Base-by-base conservation (phyloP, 2,329 filamentous ascomycete species). In the Pseudopithomyces maydicus region DNA sequence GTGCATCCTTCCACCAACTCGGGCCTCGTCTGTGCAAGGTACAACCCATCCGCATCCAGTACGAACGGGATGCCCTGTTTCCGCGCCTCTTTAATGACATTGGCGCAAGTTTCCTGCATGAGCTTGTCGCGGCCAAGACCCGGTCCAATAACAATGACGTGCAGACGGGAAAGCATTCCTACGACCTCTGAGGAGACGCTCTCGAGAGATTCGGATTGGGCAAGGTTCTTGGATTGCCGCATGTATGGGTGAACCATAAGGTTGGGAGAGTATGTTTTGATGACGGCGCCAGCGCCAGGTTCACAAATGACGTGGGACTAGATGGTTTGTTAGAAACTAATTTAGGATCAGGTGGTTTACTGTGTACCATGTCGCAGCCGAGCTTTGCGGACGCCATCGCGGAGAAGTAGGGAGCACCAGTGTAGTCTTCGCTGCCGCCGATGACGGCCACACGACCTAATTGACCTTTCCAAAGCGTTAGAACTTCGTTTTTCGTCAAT, bases 201-300 rank as follows among this genome's bases (percentile, higher is more conserved):
- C 1, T 89, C 83, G 64, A 86, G 82, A 12, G 80, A 80, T 54
- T 89, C 85, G 52, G 81, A 77, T 47, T 80, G 75, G 22, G 78
- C 74, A 52, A 85, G 78, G 65, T 85, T 82, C 65, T 84, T 82
- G 44, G 87, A 85, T 77, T 95, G 91, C 29, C 92, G 90, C 87
- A 99, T 94, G 65, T 97, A 85, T 0, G 95, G 95, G 76, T 98
- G 95, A 11, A 99, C 95, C 94, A 99, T 99, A 26, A 99, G 83
- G 75, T 98, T 97, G 2, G 95, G 95, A 19, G 93, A 97, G 80
- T 98, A 99, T 3, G 92, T 91, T 81, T 99, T 99, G 79, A 99
- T 97, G 36, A 97, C 93, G 70, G 81, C 73, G 56, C 77, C 92
- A 2, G 95, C 95, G 53, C 85, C 89, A 10, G 91, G 92, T 58